phyloP scores from a whole-genome alignment of 129 eudicot genomes.

The sunflower (Helianthus annuus) region HanXRQr2.0-SUNRISE NC_035447.2:78096133-78096632 shows the following conservation, averaged over 20 bases:
- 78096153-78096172: not conserved
- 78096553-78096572: not conserved
- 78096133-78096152: not conserved
- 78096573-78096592: not conserved
- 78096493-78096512: not conserved
- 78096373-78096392: not conserved
- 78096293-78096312: not conserved
- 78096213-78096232: not conserved
- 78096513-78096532: not conserved
- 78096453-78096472: not conserved
- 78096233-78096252: not conserved
- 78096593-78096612: not conserved
- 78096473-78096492: not conserved
- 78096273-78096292: not conserved
- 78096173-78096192: not conserved
- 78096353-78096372: not conserved
- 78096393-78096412: not conserved
- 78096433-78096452: not conserved
- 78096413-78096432: not conserved
- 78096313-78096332: not conserved
- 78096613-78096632: not conserved
- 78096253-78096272: not conserved
- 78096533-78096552: not conserved
- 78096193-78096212: not conserved
- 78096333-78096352: not conserved